phyloP scores from a whole-genome alignment of 768 basidiomycete species.

The Leccinum disarticulatum region DNA sequence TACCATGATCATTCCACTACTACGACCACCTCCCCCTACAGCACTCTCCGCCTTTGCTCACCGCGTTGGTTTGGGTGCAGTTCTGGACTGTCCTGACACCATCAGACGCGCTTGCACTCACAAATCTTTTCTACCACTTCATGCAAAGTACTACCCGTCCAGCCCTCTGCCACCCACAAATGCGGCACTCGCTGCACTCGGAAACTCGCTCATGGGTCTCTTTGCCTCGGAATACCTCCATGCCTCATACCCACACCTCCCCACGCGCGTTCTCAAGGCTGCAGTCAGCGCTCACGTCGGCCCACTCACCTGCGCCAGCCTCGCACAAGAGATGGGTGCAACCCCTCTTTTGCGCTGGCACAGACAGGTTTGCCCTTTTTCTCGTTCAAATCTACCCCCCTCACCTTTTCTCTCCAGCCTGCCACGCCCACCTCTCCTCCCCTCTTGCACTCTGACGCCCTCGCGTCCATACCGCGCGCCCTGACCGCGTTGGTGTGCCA shows the following conservation, averaged over 20 bases:
- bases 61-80: constrained; percentile 65
- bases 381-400: not conserved
- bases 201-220: constrained; percentile 87
- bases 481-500: constrained; percentile 89
- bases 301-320: constrained; percentile 73
- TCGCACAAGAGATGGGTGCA: constrained; percentile 86
- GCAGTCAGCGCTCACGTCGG: constrained; percentile 93
- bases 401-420: constrained; percentile 37
- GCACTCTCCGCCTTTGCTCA: constrained; percentile 76
- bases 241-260: constrained; percentile 83
- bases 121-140: constrained; percentile 59
- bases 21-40: constrained; percentile 70
- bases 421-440: constrained; percentile 46
- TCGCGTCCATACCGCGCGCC: constrained; percentile 84
- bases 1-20: constrained; percentile 44
- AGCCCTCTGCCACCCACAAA: constrained; percentile 63
- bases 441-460: constrained; percentile 78
- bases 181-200: constrained; percentile 69
- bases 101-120: constrained; percentile 81
- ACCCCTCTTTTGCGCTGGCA: constrained; percentile 79
- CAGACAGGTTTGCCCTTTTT: constrained; percentile 51
- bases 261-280: constrained; percentile 87
- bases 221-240: constrained; percentile 85
- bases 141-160: constrained; percentile 56
- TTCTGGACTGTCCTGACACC: constrained; percentile 52